Base-by-base conservation (phyloP, 1,284 basidiomycete species). In the Grifola frondosa region DNA sequence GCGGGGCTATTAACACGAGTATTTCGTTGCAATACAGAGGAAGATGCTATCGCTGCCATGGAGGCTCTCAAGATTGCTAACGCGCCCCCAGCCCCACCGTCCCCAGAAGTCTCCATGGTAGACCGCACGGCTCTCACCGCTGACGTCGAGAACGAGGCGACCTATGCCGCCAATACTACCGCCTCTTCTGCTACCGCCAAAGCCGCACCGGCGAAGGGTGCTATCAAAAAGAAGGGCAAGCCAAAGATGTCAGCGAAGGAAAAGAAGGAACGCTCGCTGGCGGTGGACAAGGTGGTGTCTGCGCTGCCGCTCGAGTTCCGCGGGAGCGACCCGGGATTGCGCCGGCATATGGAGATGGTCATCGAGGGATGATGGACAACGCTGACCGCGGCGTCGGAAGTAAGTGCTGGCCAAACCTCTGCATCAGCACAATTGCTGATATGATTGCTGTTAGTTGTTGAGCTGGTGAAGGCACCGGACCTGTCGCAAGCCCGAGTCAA, bases 251-350 rank as follows among this genome's bases (percentile, higher is more conserved):
- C 78, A 2, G 76, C 80, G 11, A 90, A 88, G 57, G 89, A 91
- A 65, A 92, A 84, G 74, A 90, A 87, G 63, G 88, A 90, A 56
- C 75, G 89, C 32, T 79, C 76, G 78, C 61, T 86, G 36, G 75
- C 76, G 45, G 73, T 92, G 17, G 87, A 91, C 48, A 80, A 78
- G 48, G 77, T 92, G 26, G 79, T 96, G 30, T 78, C 84, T 24
- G 81, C 78, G 44, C 70, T 97, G 25, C 94, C 94, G 0, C 74
- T 97, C 19, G 94, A 97, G 64, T 97, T 93, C 63, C 78, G 93
- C 30, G 92, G 93, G 12, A 85, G 76, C 55, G 91, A 96, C 64
- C 84, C 91, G 83, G 79, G 75, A 40, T 70, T 91, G 33, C 78
- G 90, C 26, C 71, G 81, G 30, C 78, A 86, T 42, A 86, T 92